These are phyloP conservation scores for Cytospora piceicola DNA, from an alignment of 2,329 filamentous ascomycete species.

Conservation along the genomic window DNA sequence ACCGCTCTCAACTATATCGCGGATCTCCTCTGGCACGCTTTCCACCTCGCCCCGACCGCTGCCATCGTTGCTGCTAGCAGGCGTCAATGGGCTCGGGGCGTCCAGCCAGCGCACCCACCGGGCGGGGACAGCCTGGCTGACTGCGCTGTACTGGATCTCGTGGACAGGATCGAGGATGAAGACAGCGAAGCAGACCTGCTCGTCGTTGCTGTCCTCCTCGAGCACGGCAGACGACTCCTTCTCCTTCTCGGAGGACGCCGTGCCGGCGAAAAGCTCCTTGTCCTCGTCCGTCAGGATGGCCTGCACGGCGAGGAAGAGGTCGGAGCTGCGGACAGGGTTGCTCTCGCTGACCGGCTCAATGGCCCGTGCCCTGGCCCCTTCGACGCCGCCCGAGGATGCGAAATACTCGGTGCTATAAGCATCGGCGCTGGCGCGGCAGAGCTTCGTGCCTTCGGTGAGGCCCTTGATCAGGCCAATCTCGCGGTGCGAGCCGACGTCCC, in stretches of 20 bases:
- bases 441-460: constrained; percentile 83
- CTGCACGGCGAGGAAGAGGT: constrained; percentile 96
- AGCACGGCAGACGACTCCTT: constrained; percentile 57
- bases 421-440: constrained; percentile 87
- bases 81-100: constrained; percentile 63
- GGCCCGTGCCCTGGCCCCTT: constrained; percentile 78
- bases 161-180: constrained; percentile 89
- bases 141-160: constrained; percentile 79
- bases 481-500: constrained; percentile 68
- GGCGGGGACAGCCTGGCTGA: constrained; percentile 82
- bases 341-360: constrained; percentile 78
- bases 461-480: constrained; percentile 82
- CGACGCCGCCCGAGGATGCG: constrained; percentile 73
- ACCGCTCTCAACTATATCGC: constrained; percentile 75
- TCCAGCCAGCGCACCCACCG: constrained; percentile 94
- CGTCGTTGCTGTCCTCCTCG: constrained; percentile 58
- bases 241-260: constrained; percentile 56
- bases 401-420: constrained; percentile 87
- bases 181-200: constrained; percentile 73
- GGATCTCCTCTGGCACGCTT: constrained; percentile 79
- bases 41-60: constrained; percentile 40
- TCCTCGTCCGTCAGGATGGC: constrained; percentile 72
- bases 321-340: constrained; percentile 89
- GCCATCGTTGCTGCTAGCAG: constrained; percentile 54
- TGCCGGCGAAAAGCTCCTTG: constrained; percentile 68